phyloP scores from a whole-genome alignment of 2,329 filamentous ascomycete species.

The Aureobasidium sp. region DNA sequence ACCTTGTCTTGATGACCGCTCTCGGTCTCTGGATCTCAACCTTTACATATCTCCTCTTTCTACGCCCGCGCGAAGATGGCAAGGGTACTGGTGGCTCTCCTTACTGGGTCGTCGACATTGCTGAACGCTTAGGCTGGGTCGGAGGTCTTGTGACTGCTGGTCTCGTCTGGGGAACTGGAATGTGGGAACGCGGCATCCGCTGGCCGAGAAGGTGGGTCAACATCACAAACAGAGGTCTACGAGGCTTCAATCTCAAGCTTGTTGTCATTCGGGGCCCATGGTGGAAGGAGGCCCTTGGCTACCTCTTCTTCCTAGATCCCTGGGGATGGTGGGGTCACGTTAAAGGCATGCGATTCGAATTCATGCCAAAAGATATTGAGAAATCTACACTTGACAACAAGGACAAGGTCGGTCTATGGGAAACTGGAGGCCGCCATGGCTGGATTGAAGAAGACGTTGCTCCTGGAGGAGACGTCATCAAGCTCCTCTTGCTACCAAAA shows the following conservation, averaged over 20 bases:
- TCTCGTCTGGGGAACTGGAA: conserved; percentile 87
- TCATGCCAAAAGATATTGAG: conserved; percentile 35
- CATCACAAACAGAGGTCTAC: conserved; percentile 80
- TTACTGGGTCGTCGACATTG: conserved; percentile 91
- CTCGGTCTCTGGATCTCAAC: conserved; percentile 73
- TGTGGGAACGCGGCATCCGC: conserved; percentile 90
- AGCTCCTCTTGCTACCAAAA: conserved; percentile 83
- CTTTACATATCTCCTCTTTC: conserved; percentile 85
- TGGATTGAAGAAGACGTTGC: conserved; percentile 81
- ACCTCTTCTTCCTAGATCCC: conserved; percentile 27
- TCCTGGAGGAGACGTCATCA: conserved; percentile 83
- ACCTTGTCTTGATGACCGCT: conserved; percentile 83
- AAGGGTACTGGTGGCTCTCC: conserved; percentile 84
- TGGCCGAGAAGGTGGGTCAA: conserved; percentile 91
- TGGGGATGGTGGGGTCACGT: conserved; percentile 26
- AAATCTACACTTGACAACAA: conserved; percentile 49
- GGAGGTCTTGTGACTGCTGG: conserved; percentile 81
- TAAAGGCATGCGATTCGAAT: conserved; percentile 29
- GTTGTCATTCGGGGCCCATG: conserved; percentile 78
- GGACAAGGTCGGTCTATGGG: conserved; percentile 16
- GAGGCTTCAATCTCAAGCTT: conserved; percentile 93
- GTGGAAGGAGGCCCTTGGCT: conserved; percentile 67
- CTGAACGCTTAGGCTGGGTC: conserved; percentile 85
- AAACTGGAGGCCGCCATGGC: conserved; percentile 40
- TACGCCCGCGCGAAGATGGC: conserved; percentile 93